Evolutionary conservation across 306 rosid species (phyloP).

Genomic region (Citrullus amarus): DNA sequence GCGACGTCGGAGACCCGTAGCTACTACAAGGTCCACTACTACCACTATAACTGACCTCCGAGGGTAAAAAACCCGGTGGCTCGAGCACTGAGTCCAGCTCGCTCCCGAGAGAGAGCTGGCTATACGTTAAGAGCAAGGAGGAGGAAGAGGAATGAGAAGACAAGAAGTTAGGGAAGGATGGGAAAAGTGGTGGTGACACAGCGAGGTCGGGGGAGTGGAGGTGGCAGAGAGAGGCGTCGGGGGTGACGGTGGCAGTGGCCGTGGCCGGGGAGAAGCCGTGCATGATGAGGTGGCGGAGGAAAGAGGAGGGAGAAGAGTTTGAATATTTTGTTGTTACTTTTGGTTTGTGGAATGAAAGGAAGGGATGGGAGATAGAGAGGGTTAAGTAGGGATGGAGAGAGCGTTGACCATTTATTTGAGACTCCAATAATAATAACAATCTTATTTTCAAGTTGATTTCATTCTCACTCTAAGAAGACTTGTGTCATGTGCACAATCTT

Average conservation of each 20-base stretch:
- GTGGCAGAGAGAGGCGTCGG: not conserved
- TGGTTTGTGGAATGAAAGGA: not conserved
- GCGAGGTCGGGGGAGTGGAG: not conserved
- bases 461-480: not conserved
- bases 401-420: conserved; percentile 40
- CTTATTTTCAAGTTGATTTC: not conserved
- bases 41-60: conserved; percentile 29
- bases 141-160: not conserved
- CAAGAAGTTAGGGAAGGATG: conserved; percentile 4
- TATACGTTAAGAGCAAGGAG: conserved; percentile 3
- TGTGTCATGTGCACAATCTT: not conserved
- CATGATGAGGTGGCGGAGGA: not conserved
- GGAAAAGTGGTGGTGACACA: not conserved
- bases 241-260: not conserved
- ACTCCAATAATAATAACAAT: not conserved
- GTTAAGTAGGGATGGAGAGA: not conserved
- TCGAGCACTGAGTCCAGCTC: conserved; percentile 25
- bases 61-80: conserved; percentile 20
- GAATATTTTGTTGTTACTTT: not conserved
- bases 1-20: conserved; percentile 44
- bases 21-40: conserved; percentile 48
- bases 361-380: not conserved
- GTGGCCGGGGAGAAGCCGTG: not conserved
- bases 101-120: not conserved
- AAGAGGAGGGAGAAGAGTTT: conserved; percentile 1